Base-by-base conservation (phyloP, 768 basidiomycete species). In the Dacryopinax spathularia region DNA sequence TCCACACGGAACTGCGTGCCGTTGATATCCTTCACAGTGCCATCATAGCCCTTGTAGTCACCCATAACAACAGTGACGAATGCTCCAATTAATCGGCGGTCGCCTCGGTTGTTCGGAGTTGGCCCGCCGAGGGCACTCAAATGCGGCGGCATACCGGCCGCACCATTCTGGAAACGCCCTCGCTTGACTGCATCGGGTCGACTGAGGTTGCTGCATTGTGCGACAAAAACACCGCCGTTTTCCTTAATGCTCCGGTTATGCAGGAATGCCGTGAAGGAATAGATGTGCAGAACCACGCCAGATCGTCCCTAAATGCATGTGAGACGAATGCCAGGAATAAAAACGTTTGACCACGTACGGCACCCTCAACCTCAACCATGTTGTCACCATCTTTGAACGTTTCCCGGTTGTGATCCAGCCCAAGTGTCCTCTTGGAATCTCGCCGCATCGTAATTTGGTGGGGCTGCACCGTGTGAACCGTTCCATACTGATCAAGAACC, bases 201-300 rank as follows among this genome's bases (percentile, higher is more conserved):
- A 20, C 48, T 56, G 27, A 67, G 62, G 44, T 67, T 67, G 29
- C 64, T 65, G 64, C 65, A 63, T 18, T 56, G 86, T 0, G 91
- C 89, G 60, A 99, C 91, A 70, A 94, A 99, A 29, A 98, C 86
- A 64, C 96, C 96, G 22, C 90, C 87, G 69, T 98, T 93, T 74
- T 97, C 93, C 20, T 80, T 70, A 61, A 91, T 80, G 60, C 97
- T 93, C 15, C 94, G 87, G 70, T 94, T 95, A 76, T 94, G 88
- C 48, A 98, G 75, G 80, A 97, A 99, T 2, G 90, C 92, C 69
- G 85, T 95, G 74, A 90, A 86, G 0, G 93, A 91, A 73, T 95
- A 88, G 41, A 93, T 91, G 70, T 97, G 94, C 29, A 99, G 77
- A 13, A 98, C 88, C 63, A 84, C 82, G 48, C 96, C 96, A 80